phyloP scores from a whole-genome alignment of 345 rosid genomes.

The Luvunga scandens region DNA sequence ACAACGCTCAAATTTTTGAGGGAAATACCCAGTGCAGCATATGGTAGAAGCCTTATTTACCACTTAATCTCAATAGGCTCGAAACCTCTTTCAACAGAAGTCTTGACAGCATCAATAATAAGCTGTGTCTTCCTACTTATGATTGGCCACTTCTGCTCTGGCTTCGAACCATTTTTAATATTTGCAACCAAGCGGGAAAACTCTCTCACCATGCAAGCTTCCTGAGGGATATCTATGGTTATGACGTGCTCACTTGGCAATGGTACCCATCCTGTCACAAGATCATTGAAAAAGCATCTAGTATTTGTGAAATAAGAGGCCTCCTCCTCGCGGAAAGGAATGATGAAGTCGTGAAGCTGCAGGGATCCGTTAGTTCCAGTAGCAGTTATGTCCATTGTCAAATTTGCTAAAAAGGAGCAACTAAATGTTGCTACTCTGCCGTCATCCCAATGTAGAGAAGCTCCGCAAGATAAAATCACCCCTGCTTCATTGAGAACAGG shows the following conservation, averaged over 20 bases:
- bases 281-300: conserved; percentile 48
- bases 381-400: conserved; percentile 74
- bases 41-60: neutral
- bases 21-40: neutral
- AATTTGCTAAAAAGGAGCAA: conserved; percentile 71
- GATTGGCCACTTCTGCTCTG: conserved; percentile 60
- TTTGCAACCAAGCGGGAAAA: conserved; percentile 58
- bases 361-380: conserved; percentile 65
- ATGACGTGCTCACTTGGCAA: conserved; percentile 47
- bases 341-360: conserved; percentile 58
- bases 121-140: conserved; percentile 72
- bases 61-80: conserved; percentile 33
- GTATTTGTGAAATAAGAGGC: conserved; percentile 43
- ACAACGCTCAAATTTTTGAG: neutral
- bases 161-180: conserved; percentile 56
- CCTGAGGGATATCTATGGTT: conserved; percentile 59
- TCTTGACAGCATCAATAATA: conserved; percentile 65
- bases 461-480: conserved; percentile 67
- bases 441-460: conserved; percentile 65
- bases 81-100: conserved; percentile 54
- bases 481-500: conserved; percentile 58
- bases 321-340: conserved; percentile 67
- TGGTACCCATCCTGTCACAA: conserved; percentile 40
- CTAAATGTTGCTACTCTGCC: conserved; percentile 58
- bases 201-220: conserved; percentile 75